These are phyloP conservation scores for Penicillium paradoxum DNA, from an alignment of 495 filamentous ascomycete species.

Conservation along the genomic window DNA sequence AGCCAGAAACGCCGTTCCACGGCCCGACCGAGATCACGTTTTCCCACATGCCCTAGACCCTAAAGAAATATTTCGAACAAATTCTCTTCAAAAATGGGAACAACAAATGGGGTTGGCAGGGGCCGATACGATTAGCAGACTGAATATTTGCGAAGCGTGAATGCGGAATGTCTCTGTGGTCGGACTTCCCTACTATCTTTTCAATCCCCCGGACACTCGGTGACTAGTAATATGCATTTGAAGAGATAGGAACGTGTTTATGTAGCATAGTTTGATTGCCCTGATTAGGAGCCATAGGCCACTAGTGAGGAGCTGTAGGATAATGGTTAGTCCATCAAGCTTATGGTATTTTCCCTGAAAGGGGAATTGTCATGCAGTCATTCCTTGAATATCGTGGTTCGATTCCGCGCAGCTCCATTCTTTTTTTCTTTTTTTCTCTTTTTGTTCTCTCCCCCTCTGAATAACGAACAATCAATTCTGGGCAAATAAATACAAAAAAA, in stretches of 20 bases:
- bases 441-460: not conserved
- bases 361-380: not conserved
- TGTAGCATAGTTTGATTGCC: not conserved
- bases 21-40: not conserved
- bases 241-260: not conserved
- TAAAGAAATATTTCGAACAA: not conserved
- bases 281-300: not conserved
- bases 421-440: not conserved
- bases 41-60: not conserved
- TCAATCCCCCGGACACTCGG: not conserved
- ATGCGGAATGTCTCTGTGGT: not conserved
- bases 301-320: constrained; percentile 1
- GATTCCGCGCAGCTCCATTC: constrained; percentile 1
- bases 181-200: not conserved
- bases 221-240: too few relatives aligned
- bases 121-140: too few relatives aligned
- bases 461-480: too few relatives aligned
- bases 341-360: not conserved
- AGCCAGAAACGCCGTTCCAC: not conserved
- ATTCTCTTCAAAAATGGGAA: not conserved
- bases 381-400: constrained; percentile 6
- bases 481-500: too few relatives aligned
- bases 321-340: constrained; percentile 6
- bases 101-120: not conserved
- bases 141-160: not conserved